Percentiles rank a stretch among this genome's conserved stretches.
These are phyloP conservation scores for Leishmania guyanensis DNA, from an alignment of 208 protist species.

Conservation along the genomic window DNA sequence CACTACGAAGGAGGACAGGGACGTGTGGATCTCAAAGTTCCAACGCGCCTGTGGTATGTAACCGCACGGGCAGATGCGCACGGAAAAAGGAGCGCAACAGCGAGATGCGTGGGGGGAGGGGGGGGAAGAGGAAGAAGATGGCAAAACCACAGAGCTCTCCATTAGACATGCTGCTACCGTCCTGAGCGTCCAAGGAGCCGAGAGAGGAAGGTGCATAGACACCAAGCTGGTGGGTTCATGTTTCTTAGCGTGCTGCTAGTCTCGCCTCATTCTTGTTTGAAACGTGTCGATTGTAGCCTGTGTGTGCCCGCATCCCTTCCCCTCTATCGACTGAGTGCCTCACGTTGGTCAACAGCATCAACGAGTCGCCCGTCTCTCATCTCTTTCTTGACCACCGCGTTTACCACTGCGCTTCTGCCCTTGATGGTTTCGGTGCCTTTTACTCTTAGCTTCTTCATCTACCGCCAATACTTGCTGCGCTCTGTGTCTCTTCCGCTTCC, in stretches of 20 bases:
- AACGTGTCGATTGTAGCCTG: not conserved
- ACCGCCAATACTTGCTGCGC: not conserved
- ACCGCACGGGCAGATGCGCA: not conserved
- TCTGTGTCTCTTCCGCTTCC: not conserved
- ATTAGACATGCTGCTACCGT: not conserved
- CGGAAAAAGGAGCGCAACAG: not conserved
- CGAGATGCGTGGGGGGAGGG: not conserved
- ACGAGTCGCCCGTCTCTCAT: not conserved
- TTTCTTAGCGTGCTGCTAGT: not conserved
- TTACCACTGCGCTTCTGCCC: not conserved
- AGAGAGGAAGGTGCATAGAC: not conserved
- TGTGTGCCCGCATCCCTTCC: not conserved
- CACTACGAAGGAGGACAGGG: constrained; percentile 63
- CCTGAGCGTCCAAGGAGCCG: not conserved
- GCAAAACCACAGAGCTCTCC: not conserved
- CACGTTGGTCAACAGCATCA: not conserved
- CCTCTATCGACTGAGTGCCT: not conserved
- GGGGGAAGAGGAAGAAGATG: not conserved
- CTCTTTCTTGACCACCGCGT: not conserved
- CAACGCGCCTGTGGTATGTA: constrained; percentile 86
- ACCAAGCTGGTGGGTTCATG: not conserved
- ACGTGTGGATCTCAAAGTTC: constrained; percentile 87
- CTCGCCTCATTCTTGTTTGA: not conserved
- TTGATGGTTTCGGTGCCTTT: not conserved
- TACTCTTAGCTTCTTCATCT: not conserved